Percentiles rank a stretch among this genome's conserved stretches.
phyloP scores from a whole-genome alignment of 1,139 yeast genomes.

The Yamadazyma atlantica region DNA sequence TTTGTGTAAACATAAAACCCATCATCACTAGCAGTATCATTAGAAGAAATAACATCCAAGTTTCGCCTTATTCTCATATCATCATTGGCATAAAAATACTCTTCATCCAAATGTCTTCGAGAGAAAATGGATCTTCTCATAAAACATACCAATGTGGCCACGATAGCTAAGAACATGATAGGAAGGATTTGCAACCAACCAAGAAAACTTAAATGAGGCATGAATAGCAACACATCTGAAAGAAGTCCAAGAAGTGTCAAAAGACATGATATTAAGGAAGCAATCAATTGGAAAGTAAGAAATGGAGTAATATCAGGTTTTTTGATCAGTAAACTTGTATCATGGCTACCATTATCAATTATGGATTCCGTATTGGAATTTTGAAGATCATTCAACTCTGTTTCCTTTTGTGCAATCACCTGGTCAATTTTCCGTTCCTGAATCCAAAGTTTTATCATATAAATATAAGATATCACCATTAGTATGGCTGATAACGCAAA shows the following conservation, averaged over 20 bases:
- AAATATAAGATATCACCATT: conserved; percentile 10
- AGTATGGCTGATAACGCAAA: conserved; percentile 34
- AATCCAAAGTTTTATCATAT: conserved; percentile 5
- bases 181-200: conserved; percentile 50
- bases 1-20: conserved; percentile 47
- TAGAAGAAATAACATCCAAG: conserved; percentile 18
- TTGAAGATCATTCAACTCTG: background rate
- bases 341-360: too few species aligned
- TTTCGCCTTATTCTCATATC: conserved; percentile 34
- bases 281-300: conserved; percentile 33
- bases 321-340: too few species aligned
- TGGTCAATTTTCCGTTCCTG: conserved; percentile 4
- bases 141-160: conserved; percentile 40
- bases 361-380: too few species aligned
- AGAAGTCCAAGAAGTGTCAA: conserved; percentile 40
- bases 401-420: background rate
- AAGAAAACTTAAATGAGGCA: conserved; percentile 39
- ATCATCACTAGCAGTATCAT: conserved; percentile 42
- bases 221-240: conserved; percentile 41
- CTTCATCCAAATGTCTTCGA: conserved; percentile 36
- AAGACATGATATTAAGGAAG: conserved; percentile 36
- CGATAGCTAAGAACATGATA: conserved; percentile 33
- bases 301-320: conserved; percentile 26
- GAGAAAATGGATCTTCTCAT: conserved; percentile 40
- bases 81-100: conserved; percentile 29